Percentiles rank a stretch among this genome's conserved stretches.
These are phyloP conservation scores for Rhynchospora pubera DNA, from an alignment of 176 grass and related monocot species.

Conservation along the genomic window DNA sequence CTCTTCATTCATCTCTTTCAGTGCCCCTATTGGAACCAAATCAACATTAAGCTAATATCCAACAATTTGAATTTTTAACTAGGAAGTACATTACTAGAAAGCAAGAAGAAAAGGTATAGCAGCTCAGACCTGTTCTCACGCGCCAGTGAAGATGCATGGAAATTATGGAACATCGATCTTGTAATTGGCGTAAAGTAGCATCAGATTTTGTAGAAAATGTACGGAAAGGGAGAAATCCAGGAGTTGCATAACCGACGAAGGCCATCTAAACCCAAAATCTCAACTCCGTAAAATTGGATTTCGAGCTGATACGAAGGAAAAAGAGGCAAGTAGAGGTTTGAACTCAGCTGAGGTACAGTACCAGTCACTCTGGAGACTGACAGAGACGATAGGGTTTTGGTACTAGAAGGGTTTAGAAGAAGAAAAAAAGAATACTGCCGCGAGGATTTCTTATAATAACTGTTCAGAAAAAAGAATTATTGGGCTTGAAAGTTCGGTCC, in stretches of 20 bases:
- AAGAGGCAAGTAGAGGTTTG: not conserved
- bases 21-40: not conserved
- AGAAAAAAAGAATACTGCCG: too few relatives aligned
- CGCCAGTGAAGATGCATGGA: too few relatives aligned
- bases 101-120: too few relatives aligned
- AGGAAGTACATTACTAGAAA: too few relatives aligned
- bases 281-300: not conserved
- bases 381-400: conserved; percentile 9
- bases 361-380: not conserved
- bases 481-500: not conserved
- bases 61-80: too few relatives aligned
- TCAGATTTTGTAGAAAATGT: not conserved
- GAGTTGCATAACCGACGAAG: not conserved
- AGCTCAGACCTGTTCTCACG: too few relatives aligned
- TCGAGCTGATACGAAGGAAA: not conserved
- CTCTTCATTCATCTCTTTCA: not conserved
- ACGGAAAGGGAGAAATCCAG: conserved; percentile 7
- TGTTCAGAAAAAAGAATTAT: not conserved
- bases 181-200: not conserved
- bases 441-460: too few relatives aligned
- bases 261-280: not conserved
- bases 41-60: not conserved
- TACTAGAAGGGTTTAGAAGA: not conserved
- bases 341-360: not conserved
- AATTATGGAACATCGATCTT: not conserved